These are phyloP conservation scores for Plantago lanceolata DNA, from an alignment of 305 asterid species.

Conservation along the genomic window DNA sequence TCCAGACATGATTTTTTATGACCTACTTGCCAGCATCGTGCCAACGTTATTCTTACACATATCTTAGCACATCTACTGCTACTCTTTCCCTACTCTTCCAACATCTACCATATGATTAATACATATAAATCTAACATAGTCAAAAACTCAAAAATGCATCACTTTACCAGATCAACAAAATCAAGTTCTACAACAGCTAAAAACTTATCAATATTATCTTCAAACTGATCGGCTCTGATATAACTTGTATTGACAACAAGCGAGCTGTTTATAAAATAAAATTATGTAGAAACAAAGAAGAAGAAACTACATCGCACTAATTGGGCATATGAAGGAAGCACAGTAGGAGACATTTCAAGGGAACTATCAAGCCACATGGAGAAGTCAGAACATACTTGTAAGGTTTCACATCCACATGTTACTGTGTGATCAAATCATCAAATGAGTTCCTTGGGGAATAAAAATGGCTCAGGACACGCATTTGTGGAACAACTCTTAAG, in stretches of 20 bases:
- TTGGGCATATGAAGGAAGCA: conserved; percentile 15
- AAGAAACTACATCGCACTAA: background rate
- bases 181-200: background rate
- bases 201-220: too few species aligned
- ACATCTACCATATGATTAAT: background rate
- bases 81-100: background rate
- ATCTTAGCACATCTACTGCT: background rate
- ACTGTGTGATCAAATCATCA: too few species aligned
- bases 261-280: conserved; percentile 14
- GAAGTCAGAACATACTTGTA: conserved; percentile 6
- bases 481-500: too few species aligned
- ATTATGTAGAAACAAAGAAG: background rate
- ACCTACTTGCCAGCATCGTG: background rate
- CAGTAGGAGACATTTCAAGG: conserved; percentile 8
- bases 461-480: too few species aligned
- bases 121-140: background rate
- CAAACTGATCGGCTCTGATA: background rate
- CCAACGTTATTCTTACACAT: background rate
- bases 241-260: conserved; percentile 18
- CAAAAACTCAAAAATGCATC: background rate
- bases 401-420: too few species aligned
- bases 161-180: background rate
- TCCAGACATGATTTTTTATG: background rate
- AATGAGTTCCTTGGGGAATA: too few species aligned
- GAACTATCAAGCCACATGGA: conserved; percentile 6